These are phyloP conservation scores for Mycena chlorophos DNA, from an alignment of 768 basidiomycete genomes.

Conservation along the genomic window DNA sequence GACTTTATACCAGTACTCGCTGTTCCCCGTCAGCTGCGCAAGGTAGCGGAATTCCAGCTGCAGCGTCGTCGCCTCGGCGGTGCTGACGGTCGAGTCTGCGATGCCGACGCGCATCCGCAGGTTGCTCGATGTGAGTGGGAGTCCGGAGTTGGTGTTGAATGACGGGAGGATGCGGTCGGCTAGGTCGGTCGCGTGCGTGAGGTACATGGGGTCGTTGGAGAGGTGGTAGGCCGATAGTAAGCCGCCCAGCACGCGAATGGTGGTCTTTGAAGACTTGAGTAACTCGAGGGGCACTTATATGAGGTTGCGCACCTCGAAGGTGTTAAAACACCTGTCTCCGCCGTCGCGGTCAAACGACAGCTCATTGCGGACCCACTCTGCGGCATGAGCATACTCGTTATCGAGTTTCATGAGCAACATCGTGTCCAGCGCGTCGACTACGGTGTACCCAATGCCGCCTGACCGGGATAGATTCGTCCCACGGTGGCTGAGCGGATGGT, in stretches of 20 bases:
- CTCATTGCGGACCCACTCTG: constrained; percentile 56
- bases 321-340: constrained; percentile 47
- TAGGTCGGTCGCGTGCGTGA: constrained; percentile 64
- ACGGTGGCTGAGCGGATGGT: constrained; percentile 60
- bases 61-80: constrained; percentile 70
- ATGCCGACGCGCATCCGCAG: constrained; percentile 51
- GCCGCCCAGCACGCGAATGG: constrained; percentile 75
- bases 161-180: constrained; percentile 64
- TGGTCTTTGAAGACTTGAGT: constrained; percentile 47
- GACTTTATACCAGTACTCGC: constrained; percentile 63
- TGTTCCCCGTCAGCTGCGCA: constrained; percentile 59
- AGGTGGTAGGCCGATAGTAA: constrained; percentile 68
- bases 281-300: background rate
- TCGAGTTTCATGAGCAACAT: constrained; percentile 66
- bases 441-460: constrained; percentile 69
- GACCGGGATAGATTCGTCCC: constrained; percentile 63
- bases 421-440: constrained; percentile 71
- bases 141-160: constrained; percentile 67
- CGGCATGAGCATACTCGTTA: constrained; percentile 62
- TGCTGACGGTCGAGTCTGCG: constrained; percentile 52
- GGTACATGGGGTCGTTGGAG: constrained; percentile 56
- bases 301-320: constrained; percentile 62
- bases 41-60: constrained; percentile 80
- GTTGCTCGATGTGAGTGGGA: constrained; percentile 66
- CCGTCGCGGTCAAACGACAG: constrained; percentile 64